Conservation (phyloP, 2,329 filamentous ascomycete species). For the Pseudogymnoascus sp. region DNA sequence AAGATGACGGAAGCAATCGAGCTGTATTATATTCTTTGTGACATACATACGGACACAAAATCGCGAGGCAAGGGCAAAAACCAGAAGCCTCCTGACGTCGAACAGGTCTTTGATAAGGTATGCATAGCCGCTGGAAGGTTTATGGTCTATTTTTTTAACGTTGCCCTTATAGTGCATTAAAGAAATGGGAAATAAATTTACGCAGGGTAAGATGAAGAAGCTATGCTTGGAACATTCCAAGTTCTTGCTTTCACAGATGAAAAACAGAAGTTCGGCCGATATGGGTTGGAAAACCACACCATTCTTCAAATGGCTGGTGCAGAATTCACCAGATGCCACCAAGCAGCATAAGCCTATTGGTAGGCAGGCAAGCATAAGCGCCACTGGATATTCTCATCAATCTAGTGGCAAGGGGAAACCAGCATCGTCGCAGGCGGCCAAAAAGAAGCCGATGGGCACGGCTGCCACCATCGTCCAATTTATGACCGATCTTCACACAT, state of each 20-base stretch:
- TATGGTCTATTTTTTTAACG: slow-evolving; percentile 32
- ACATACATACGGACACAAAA: slow-evolving; percentile 40
- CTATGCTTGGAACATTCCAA: slow-evolving; percentile 40
- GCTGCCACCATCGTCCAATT: background rate
- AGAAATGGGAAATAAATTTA: slow-evolving; percentile 43
- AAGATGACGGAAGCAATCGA: slow-evolving; percentile 55
- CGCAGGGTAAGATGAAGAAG: slow-evolving; percentile 39
- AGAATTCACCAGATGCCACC: slow-evolving; percentile 3
- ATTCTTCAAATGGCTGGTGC: slow-evolving; percentile 42
- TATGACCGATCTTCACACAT: slow-evolving; percentile 8
- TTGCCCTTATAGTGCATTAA: slow-evolving; percentile 37
- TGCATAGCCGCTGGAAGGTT: slow-evolving; percentile 22
- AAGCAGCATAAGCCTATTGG: background rate
- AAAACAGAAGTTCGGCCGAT: slow-evolving; percentile 22
- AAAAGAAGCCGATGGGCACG: background rate
- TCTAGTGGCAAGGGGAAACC: background rate
- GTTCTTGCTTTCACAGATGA: slow-evolving; percentile 45
- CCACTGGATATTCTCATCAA: background rate
- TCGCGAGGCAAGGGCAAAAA: slow-evolving; percentile 29
- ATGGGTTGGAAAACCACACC: slow-evolving; percentile 37
- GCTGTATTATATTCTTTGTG: slow-evolving; percentile 54
- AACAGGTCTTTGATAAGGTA: slow-evolving; percentile 18
- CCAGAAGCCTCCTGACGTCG: slow-evolving; percentile 10
- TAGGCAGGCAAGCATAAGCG: background rate
- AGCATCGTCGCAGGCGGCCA: background rate